A percentile compares a stretch with the other conserved stretches of the same genome.
Conservation (phyloP, 495 filamentous ascomycete species). For the Pseudomonodictys pantanalensis region DNA sequence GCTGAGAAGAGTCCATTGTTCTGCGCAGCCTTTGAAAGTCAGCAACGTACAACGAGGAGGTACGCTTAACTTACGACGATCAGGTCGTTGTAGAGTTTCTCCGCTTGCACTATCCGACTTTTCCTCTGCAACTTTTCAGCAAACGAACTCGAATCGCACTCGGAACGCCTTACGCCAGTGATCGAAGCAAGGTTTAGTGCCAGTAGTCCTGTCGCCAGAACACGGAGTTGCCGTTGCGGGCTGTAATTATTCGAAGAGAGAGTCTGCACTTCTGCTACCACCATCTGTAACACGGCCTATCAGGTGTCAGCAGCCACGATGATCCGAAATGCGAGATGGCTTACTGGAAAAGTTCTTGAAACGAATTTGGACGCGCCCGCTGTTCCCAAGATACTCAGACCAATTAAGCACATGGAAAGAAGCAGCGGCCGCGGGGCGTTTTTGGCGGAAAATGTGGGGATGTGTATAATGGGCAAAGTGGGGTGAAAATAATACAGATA, state of each 20-base stretch:
- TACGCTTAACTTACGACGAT: conserved; percentile 45
- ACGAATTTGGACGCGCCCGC: conserved; percentile 52
- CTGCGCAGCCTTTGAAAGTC: conserved; percentile 46
- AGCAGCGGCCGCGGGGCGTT: conserved; percentile 45
- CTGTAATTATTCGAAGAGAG: conserved; percentile 43
- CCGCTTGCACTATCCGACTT: conserved; percentile 46
- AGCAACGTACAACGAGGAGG: neutral
- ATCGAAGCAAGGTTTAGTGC: conserved; percentile 51
- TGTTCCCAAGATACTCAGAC: conserved; percentile 51
- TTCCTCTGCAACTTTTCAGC: conserved; percentile 44
- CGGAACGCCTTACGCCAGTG: conserved; percentile 45
- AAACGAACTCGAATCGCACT: neutral
- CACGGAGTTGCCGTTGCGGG: conserved; percentile 45
- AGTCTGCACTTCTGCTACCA: conserved; percentile 45
- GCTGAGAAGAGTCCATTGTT: conserved; percentile 52
- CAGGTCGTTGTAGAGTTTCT: conserved; percentile 52
- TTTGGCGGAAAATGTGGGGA: conserved; percentile 52
- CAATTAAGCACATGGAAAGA: conserved; percentile 53
- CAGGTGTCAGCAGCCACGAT: conserved; percentile 9
- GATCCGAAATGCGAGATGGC: conserved; percentile 14
- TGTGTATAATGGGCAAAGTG: conserved; percentile 52
- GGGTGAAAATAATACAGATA: conserved; percentile 53
- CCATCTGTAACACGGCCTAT: conserved; percentile 45
- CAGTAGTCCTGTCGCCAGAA: conserved; percentile 49
- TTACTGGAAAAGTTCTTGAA: conserved; percentile 46